Percentiles rank a stretch among this genome's conserved stretches.
Evolutionary conservation across 352 stramenopile genomes (phyloP).

Genomic region (Globisporangium lucens): DNA sequence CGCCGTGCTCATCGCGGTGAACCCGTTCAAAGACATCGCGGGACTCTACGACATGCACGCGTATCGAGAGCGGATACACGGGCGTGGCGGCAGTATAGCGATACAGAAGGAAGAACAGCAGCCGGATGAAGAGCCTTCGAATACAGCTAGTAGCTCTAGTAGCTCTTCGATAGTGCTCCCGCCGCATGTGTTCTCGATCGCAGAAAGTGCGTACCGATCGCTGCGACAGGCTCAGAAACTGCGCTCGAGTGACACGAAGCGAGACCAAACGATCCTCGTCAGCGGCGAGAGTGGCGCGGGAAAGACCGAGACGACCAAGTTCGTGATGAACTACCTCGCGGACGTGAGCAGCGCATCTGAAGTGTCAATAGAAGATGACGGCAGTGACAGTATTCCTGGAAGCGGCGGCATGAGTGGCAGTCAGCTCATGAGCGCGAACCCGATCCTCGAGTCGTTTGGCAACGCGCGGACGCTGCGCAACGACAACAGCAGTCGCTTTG

Average conservation of each 20-base stretch:
- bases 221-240: constrained; percentile 32
- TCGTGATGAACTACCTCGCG: constrained; percentile 73
- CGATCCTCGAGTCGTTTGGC: constrained; percentile 85
- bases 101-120: neutral
- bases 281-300: constrained; percentile 45
- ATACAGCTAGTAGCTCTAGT: constrained; percentile 10
- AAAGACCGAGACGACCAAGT: constrained; percentile 64
- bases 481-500: constrained; percentile 84
- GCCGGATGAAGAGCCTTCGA: neutral
- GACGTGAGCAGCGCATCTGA: constrained; percentile 14
- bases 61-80: constrained; percentile 32
- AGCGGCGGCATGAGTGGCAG: constrained; percentile 43
- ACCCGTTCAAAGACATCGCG: constrained; percentile 72
- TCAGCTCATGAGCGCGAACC: constrained; percentile 77
- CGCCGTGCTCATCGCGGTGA: constrained; percentile 72
- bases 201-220: constrained; percentile 65
- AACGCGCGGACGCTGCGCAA: constrained; percentile 78
- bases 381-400: neutral
- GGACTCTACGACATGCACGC: constrained; percentile 59
- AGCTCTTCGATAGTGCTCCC: constrained; percentile 31
- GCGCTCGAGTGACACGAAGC: constrained; percentile 33
- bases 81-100: neutral
- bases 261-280: constrained; percentile 45
- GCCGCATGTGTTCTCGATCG: constrained; percentile 82
- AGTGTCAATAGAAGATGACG: constrained; percentile 19